phyloP scores from a whole-genome alignment of 2,329 filamentous ascomycete species.

The Pseudogymnoascus verrucosus region DNA sequence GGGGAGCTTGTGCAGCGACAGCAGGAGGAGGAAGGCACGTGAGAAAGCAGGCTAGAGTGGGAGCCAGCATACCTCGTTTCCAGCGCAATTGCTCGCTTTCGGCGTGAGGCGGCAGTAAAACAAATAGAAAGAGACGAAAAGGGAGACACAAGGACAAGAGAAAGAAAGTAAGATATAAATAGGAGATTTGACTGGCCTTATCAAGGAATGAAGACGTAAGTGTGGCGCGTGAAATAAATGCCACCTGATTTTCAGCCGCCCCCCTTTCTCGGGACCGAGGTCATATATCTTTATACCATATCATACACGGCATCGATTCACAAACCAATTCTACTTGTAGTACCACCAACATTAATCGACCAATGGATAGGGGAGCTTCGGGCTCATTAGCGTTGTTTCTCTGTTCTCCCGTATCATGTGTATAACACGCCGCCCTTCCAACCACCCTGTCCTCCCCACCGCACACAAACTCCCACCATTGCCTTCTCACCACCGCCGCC shows the following conservation, averaged over 20 bases:
- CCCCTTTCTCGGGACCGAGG: no score
- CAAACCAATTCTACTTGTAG: no score
- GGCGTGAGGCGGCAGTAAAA: neutral
- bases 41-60: neutral
- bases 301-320: no score
- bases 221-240: no score
- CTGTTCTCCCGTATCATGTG: no score
- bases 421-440: neutral
- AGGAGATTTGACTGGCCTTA: neutral
- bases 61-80: neutral
- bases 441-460: neutral
- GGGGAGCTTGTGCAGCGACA: neutral
- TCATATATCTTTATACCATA: no score
- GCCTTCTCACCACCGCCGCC: neutral
- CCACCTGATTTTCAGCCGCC: no score
- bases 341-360: no score
- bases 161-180: neutral
- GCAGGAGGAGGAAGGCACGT: neutral
- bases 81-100: neutral
- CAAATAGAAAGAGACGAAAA: neutral
- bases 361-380: no score
- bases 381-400: no score
- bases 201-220: no score
- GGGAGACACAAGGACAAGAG: neutral
- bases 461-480: no score